phyloP scores from a whole-genome alignment of 2,329 filamentous ascomycete species.

The Curvularia sp. region DNA sequence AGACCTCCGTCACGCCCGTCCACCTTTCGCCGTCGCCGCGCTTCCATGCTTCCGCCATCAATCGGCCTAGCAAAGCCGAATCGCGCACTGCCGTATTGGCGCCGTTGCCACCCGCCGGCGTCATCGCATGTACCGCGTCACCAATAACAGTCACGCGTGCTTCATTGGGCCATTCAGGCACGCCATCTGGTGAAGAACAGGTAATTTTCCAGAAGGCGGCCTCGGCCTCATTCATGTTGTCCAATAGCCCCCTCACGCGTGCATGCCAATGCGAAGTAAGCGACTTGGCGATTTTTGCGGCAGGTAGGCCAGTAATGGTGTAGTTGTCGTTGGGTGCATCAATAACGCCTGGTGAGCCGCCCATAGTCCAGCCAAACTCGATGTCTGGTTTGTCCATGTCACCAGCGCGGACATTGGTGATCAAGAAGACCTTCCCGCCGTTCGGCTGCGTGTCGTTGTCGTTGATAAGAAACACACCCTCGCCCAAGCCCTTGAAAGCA shows the following conservation, averaged over 20 bases:
- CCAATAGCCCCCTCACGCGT: conserved; percentile 63
- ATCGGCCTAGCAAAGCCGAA: conserved; percentile 52
- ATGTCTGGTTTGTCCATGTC: conserved; percentile 66
- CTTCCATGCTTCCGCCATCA: conserved; percentile 41
- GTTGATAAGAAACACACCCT: conserved; percentile 66
- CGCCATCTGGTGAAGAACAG: conserved; percentile 65
- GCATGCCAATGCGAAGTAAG: conserved; percentile 65
- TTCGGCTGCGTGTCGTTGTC: conserved; percentile 57
- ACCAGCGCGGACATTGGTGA: conserved; percentile 68
- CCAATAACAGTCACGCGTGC: conserved; percentile 58
- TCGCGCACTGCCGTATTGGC: conserved; percentile 57
- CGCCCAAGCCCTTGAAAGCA: conserved; percentile 67
- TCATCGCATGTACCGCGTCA: conserved; percentile 57
- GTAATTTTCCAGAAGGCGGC: conserved; percentile 73
- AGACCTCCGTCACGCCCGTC: conserved; percentile 47
- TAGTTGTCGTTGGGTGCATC: conserved; percentile 66
- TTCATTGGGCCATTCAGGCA: conserved; percentile 67
- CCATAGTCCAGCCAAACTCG: conserved; percentile 71
- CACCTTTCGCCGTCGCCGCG: conserved; percentile 32
- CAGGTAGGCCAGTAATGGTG: conserved; percentile 63
- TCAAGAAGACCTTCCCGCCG: conserved; percentile 60
- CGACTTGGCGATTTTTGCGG: conserved; percentile 65
- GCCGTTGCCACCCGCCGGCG: conserved; percentile 56
- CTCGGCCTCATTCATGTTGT: conserved; percentile 64
- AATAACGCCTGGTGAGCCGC: conserved; percentile 64